Conservation (phyloP, 768 basidiomycete genomes). For the Sarcomyxa edulis region DNA sequence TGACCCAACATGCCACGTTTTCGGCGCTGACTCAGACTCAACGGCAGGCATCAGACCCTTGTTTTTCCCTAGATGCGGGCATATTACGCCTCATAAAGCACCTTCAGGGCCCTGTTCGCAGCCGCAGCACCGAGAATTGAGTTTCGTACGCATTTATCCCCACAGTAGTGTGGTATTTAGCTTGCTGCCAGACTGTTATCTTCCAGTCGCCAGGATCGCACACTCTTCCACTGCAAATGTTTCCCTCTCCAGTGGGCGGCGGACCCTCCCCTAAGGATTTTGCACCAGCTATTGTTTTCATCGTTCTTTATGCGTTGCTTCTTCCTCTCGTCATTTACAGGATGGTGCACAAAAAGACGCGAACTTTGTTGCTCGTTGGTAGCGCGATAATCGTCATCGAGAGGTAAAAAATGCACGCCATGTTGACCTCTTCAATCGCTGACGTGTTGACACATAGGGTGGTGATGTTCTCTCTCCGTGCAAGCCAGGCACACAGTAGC, state of each 20-base stretch:
- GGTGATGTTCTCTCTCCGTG: slow-evolving; percentile 27
- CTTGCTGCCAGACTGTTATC: too few species aligned
- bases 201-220: too few species aligned
- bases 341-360: slow-evolving; percentile 25
- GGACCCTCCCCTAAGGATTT: slow-evolving; percentile 32
- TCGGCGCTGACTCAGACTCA: too few species aligned
- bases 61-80: too few species aligned
- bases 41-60: too few species aligned
- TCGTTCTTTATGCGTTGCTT: slow-evolving; percentile 29
- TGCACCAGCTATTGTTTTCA: slow-evolving; percentile 37
- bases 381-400: slow-evolving; percentile 29
- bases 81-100: too few species aligned
- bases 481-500: slow-evolving; percentile 9
- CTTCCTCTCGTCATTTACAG: slow-evolving; percentile 32
- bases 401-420: slow-evolving; percentile 19
- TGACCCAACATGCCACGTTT: too few species aligned
- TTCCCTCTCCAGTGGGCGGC: slow-evolving; percentile 42
- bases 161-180: too few species aligned
- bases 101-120: too few species aligned
- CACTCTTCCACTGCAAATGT: too few species aligned
- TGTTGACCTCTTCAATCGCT: not conserved
- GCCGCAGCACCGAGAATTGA: too few species aligned
- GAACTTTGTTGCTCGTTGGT: slow-evolving; percentile 28
- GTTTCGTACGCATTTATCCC: too few species aligned
- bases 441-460: slow-evolving; percentile 13